Base-by-base conservation (phyloP, 306 rosid genomes). In the Vigna radiata region DNA sequence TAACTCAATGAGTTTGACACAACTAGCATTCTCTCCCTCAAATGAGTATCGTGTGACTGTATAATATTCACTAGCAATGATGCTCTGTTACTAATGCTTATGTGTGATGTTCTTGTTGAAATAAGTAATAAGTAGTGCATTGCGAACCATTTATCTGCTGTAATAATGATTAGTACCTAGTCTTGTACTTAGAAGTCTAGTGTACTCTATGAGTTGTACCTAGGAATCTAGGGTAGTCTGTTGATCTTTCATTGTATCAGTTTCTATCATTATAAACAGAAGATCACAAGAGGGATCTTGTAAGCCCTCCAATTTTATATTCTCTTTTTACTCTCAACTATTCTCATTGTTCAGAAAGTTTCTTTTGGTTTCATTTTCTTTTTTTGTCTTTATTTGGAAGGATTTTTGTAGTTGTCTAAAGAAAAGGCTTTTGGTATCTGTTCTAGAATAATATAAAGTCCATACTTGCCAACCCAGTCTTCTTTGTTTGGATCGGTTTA, bases 371-470 rank as follows among this genome's bases (percentile, higher is more conserved):
- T 19, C 25, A 54, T 67, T 65, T 29, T n/a, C n/a, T n/a, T 48
- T 39, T 49, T 37, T 29, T 59, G 27, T 29, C 39, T 44, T 31
- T 31, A n/a, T 75, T 18, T 75, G 49, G 49, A 81, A 53, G 27
- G 59, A 21, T 17, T 21, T 53, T 17, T 17, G 4, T 21, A 18
- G 59, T 53, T 8, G 3, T 1, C 10, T n/a, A 50, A 50, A 50
- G 15, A n/a, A 50, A 5, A 18, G n/a, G n/a, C 55, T 6, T 5
- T 15, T 43, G 14, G 13, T 11, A 53, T 53, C 13, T 17, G 4
- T 17, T 53, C 8, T 18, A 17, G 59, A 50, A 53, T 53, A 18
- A 17, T 2, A 53, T 53, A 3, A 16, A 53, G 17, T 7, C 23
- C 58, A 52, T 17, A n/a, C 5, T 52, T 53, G 8, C 59, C 59